Evolutionary conservation across 2,329 filamentous ascomycete species (phyloP), one percentile per base, ranked within the genome.

Genomic region (Ophiostoma ulmi): DNA sequence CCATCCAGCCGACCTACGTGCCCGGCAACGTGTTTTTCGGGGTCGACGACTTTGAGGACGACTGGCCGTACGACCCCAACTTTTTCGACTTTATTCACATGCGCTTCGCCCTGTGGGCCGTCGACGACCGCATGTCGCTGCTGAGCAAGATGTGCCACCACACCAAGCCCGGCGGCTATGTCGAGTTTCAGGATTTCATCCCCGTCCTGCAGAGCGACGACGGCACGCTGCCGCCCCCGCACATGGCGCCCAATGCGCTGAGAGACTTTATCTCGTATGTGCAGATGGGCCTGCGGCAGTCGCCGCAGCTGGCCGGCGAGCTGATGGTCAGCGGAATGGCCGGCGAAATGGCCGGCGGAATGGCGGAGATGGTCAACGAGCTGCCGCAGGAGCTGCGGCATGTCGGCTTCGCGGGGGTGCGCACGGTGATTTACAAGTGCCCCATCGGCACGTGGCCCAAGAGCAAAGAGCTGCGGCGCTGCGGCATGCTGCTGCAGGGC

Each of bases 11-110:
- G 0, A 81, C 81, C 67, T 83, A 81, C 75, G 82, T 85, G 0
- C 83, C 83, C 1, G 79, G 82, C 69, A 86, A 85, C 70, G 82
- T 83, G n/a, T 79, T 80, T 35, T 85, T 85, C 73, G 80, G 83
- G 35, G 81, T 85, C 55, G 83, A 85, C 75, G 84, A 86, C 73
- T 82, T 85, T 69, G 84, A 86, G 72, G 82, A 81, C 22, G 83
- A 84, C 20, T 86, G 83, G 84, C 79, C 80, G 3, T 81, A 52
- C 70, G 77, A 79, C 6, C 80, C 81, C 5, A 77, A 81, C 72
- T 77, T 78, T 20, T 84, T 84, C 70, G 84, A 85, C 73, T 83
- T 78, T 71, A 82, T 85, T 69, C 83, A 85, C 73, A 77, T 85
- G 39, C 82, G 84, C 6, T 80, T 85, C 73, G 79, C 80, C 1